phyloP scores from a whole-genome alignment of 148 eudicot genomes.

The Drosera capensis region DNA sequence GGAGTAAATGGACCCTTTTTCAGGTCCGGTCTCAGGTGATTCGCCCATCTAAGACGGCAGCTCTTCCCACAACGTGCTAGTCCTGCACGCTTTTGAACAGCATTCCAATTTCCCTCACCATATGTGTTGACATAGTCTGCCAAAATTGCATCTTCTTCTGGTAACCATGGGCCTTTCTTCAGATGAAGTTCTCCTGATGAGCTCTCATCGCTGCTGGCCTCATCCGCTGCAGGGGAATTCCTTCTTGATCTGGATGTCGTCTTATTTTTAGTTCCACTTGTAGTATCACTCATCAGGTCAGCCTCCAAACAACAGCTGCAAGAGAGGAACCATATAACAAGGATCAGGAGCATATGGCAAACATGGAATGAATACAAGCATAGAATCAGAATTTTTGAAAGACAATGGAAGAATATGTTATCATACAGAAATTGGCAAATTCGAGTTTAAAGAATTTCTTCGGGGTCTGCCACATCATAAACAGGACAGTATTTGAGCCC shows the following conservation, averaged over 20 bases:
- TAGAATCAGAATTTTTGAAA: too few relatives aligned
- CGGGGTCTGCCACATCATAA: too few relatives aligned
- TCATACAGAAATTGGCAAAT: too few relatives aligned
- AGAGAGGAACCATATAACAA: too few relatives aligned
- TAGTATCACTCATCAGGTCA: constrained; percentile 27
- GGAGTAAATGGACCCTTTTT: constrained; percentile 75
- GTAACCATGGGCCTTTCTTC: constrained; percentile 96
- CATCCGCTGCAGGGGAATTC: constrained; percentile 42
- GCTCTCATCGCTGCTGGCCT: constrained; percentile 35
- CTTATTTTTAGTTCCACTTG: constrained; percentile 49
- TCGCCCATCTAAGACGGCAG: constrained; percentile 94
- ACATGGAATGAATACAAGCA: too few relatives aligned
- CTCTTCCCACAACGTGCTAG: constrained; percentile 91
- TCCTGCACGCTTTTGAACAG: constrained; percentile 78
- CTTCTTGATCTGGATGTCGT: constrained; percentile 25
- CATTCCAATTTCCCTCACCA: constrained; percentile 97
- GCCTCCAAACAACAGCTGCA: too few relatives aligned
- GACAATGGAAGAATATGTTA: too few relatives aligned
- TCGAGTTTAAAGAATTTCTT: too few relatives aligned
- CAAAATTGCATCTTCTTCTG: constrained; percentile 80
- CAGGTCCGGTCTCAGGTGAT: constrained; percentile 87
- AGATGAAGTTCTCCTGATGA: constrained; percentile 23
- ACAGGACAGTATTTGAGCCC: too few relatives aligned
- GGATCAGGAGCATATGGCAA: too few relatives aligned
- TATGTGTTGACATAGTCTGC: constrained; percentile 68